These are phyloP conservation scores for Colletotrichum viniferum DNA, from an alignment of 2,329 filamentous ascomycete species.

Conservation along the genomic window DNA sequence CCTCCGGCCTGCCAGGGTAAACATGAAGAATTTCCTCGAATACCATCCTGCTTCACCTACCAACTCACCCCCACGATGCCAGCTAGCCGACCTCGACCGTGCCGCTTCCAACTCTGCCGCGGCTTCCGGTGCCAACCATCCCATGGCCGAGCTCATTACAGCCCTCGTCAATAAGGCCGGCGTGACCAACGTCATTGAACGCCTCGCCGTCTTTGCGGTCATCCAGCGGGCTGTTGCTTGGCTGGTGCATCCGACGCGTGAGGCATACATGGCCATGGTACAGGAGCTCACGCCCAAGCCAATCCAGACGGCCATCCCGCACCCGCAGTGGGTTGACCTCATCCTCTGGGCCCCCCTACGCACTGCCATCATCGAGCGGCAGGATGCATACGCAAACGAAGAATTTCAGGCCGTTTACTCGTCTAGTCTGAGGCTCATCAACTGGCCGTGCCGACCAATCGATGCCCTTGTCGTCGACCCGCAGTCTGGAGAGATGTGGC, in stretches of 20 bases:
- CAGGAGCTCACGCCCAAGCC: constrained; percentile 28
- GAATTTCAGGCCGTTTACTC: constrained; percentile 40
- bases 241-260: constrained; percentile 35
- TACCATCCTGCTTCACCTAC: constrained; percentile 26
- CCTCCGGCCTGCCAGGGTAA: constrained; percentile 35
- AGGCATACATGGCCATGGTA: constrained; percentile 28
- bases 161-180: constrained; percentile 32
- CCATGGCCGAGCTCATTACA: constrained; percentile 33
- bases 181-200: constrained; percentile 33
- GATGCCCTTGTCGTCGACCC: constrained; percentile 29
- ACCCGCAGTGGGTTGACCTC: constrained; percentile 37
- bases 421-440: constrained; percentile 34
- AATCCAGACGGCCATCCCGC: constrained; percentile 30
- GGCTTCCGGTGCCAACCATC: constrained; percentile 21
- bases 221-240: constrained; percentile 32
- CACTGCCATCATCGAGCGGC: constrained; percentile 37
- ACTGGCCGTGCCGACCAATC: constrained; percentile 34
- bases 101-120: constrained; percentile 3
- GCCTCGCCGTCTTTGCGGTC: constrained; percentile 35
- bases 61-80: constrained; percentile 9
- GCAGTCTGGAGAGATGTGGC: constrained; percentile 29
- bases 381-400: constrained; percentile 38
- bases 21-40: constrained; percentile 36
- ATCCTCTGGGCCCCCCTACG: constrained; percentile 37
- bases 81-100: constrained; percentile 21